A percentile compares a stretch with the other conserved stretches of the same genome.
These are phyloP conservation scores for Solanum megistacrolobum DNA, from an alignment of 257 asterid species.

Conservation along the genomic window DNA sequence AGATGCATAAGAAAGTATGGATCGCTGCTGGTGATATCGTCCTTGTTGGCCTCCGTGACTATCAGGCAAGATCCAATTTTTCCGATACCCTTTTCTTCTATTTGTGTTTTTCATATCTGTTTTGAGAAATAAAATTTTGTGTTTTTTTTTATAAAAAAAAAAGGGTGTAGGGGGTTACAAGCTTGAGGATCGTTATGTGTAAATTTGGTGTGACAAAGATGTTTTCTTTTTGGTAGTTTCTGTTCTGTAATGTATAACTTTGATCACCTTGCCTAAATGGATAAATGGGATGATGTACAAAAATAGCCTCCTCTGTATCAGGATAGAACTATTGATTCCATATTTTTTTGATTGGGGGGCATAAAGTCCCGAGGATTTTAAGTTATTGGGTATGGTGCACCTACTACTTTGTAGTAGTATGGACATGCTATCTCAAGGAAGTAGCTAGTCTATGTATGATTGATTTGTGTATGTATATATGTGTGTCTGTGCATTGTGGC, in stretches of 20 bases:
- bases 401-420: background rate
- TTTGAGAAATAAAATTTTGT: background rate
- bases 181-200: background rate
- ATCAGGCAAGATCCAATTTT: slow-evolving; percentile 33
- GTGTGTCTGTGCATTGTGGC: background rate
- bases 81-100: background rate
- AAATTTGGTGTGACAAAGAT: background rate
- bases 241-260: background rate
- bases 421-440: background rate
- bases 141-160: no score
- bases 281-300: background rate
- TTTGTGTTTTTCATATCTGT: background rate
- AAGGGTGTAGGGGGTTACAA: background rate
- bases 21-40: slow-evolving; percentile 90
- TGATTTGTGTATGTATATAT: background rate
- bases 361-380: background rate
- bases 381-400: background rate
- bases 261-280: background rate
- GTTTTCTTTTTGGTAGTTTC: background rate
- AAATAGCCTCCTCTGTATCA: background rate
- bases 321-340: background rate
- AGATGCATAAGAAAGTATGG: slow-evolving; percentile 98
- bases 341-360: background rate
- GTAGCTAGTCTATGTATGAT: background rate
- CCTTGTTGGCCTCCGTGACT: slow-evolving; percentile 93